These are phyloP conservation scores for Sophora flavescens DNA, from an alignment of 306 rosid genomes.

Conservation along the genomic window DNA sequence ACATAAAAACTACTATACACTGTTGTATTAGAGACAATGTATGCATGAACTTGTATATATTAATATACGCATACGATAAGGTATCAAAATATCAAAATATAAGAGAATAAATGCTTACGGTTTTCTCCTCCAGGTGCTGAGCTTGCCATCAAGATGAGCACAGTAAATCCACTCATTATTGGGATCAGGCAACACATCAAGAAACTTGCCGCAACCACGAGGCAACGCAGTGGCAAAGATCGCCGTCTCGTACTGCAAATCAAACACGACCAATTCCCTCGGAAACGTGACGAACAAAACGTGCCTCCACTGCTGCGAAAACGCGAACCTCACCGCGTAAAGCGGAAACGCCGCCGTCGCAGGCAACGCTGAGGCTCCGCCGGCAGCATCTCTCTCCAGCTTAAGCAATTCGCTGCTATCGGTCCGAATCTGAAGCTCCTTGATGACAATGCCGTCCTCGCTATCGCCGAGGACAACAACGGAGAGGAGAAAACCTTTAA, in stretches of 20 bases:
- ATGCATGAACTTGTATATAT: not conserved
- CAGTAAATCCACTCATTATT: conserved; percentile 79
- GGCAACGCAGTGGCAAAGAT: conserved; percentile 72
- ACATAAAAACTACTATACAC: not conserved
- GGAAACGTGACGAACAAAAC: conserved; percentile 85
- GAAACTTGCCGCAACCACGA: conserved; percentile 89
- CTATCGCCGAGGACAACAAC: conserved; percentile 68
- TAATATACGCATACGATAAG: too few relatives aligned
- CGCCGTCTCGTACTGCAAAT: conserved; percentile 81
- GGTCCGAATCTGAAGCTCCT: conserved; percentile 75
- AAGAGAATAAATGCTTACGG: conserved; percentile 62
- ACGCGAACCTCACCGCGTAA: conserved; percentile 62
- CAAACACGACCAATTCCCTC: conserved; percentile 86
- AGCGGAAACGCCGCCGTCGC: conserved; percentile 74
- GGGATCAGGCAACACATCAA: conserved; percentile 89
- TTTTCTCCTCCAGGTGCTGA: conserved; percentile 94
- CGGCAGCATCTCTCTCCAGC: conserved; percentile 68
- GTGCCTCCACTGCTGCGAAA: conserved; percentile 87
- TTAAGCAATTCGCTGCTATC: conserved; percentile 66
- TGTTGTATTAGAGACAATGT: not conserved
- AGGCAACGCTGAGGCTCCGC: conserved; percentile 52
- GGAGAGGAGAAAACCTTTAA: conserved; percentile 80
- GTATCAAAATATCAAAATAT: not conserved
- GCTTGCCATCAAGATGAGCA: conserved; percentile 90
- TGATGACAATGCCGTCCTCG: conserved; percentile 63